Evolutionary conservation across 2,329 filamentous ascomycete genomes (phyloP), one percentile per base, ranked within the genome.

Genomic region (Aspergillus viridinutans): DNA sequence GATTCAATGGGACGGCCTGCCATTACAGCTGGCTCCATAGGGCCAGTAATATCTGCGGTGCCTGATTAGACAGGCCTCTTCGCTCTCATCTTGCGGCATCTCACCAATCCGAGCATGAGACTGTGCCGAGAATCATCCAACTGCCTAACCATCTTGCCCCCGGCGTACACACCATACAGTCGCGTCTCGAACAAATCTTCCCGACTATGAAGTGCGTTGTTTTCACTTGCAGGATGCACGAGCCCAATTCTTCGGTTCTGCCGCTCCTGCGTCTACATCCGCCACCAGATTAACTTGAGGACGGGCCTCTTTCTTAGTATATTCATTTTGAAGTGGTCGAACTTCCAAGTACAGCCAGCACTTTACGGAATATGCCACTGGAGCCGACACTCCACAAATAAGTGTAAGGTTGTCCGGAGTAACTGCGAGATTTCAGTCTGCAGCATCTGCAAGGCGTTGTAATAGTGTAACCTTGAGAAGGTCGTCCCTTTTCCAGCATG

Each of bases 371-470:
- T 17, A 38, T 7, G 17, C 32, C 32, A 7, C 32, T 38, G 8
- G 14, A 38, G 14, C 17, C 32, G 32, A 38, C 32, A 35, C 10
- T 29, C 28, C 28, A 4, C 28, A 29, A 12, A 32, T 32, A 32
- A 14, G 14, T 32, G 3, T 32, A 32, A 32, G 12, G 29, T 12
- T 14, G 29, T 14, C 29, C 29, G 12, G 29, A 32, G 12, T 38
- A 38, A 38, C 14, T 38, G 32, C 14, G 14, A 38, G 32, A 38
- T 17, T 38, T 7, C 32, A 5, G 17, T 55, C 50, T 25, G 47
- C 40, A 50, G 55, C 56, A 26, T 49, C 61, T 67, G 66, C 62
- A 62, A n/a, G 53, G 63, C 63, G 62, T 49, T 60, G 65, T 65
- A 63, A 72, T 71, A 45, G 45, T 55, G 53, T 52, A 52, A 56